Evolutionary conservation across 2,329 filamentous ascomycete species (phyloP), one percentile per base, ranked within the genome.

Genomic region (Alternaria longipes): DNA sequence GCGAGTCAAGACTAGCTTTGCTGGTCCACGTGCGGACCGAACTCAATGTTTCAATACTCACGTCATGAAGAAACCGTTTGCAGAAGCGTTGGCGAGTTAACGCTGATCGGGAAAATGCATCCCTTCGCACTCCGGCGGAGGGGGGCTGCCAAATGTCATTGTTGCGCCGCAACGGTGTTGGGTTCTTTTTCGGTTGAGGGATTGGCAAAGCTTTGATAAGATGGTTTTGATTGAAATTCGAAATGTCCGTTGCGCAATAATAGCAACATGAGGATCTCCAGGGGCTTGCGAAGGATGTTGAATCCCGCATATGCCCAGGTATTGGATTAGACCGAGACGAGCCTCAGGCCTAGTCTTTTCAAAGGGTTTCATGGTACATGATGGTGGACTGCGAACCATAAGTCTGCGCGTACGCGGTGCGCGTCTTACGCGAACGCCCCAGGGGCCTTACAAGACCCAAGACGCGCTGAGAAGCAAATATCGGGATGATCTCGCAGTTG

Each of bases 401-500:
- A 49, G 32, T 36, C 28, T 53, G 54, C 59, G 42, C 54, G 64
- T 57, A 44, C 22, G 42, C 51, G 60, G 47, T 52, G 58, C 64
- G 64, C 58, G 60, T 60, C 12, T 41, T 28, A 54, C 58, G 56
- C 54, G 60, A 60, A 57, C 38, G 24, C 47, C 52, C 52, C 52
- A 58, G 54, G 62, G 60, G 56, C 42, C 49, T 52, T 45, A 41
- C 44, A 46, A 55, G 36, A 44, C 38, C 44, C 44, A 60, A 51
- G 60, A 60, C 50, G 55, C 56, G 54, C 28, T 47, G 18, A 56
- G 58, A 67, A 60, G 59, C 47, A 52, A 53, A 32, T 50, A 52
- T 61, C 54, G 65, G 60, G 59, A 63, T 60, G 60, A 61, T 68
- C 47, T 60, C 54, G 63, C 56, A 22, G 50, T 57, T 67, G 64